Percentiles rank a stretch among this genome's conserved stretches.
Conservation (phyloP, 805 yeast species). For the Cyberlindnera mycetangii region DNA sequence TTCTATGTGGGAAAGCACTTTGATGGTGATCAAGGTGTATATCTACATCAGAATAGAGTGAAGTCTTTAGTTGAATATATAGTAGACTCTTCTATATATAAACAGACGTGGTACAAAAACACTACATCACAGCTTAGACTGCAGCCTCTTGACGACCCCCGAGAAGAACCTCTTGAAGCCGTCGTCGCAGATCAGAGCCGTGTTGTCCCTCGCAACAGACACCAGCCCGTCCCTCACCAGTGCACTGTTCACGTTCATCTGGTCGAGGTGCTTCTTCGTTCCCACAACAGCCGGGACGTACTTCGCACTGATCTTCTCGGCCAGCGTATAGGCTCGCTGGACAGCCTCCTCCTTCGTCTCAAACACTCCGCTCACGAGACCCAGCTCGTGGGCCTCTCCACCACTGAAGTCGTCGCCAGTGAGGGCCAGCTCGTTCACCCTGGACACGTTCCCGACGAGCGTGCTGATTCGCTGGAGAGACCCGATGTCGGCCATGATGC, state of each 20-base stretch:
- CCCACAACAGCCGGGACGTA: conserved; percentile 63
- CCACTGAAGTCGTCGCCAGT: conserved; percentile 58
- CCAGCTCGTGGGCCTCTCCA: conserved; percentile 52
- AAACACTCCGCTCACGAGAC: conserved; percentile 49
- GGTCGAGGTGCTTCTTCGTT: conserved; percentile 54
- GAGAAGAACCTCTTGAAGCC: conserved; percentile 14
- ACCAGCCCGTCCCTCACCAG: conserved; percentile 44
- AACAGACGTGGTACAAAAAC: background rate
- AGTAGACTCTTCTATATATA: too few relatives aligned
- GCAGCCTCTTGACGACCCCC: conserved; percentile 4
- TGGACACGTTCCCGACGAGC: conserved; percentile 51
- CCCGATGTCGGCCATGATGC: conserved; percentile 79
- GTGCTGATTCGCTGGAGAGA: conserved; percentile 64
- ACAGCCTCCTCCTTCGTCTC: conserved; percentile 49
- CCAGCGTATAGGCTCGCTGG: conserved; percentile 44
- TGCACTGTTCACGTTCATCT: conserved; percentile 34
- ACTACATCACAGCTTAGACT: conserved; percentile 5
- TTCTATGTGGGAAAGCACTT: too few relatives aligned
- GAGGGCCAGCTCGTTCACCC: conserved; percentile 56
- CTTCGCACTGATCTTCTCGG: conserved; percentile 42
- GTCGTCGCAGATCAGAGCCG: conserved; percentile 24
- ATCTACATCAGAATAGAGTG: too few relatives aligned
- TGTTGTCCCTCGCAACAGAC: conserved; percentile 53
- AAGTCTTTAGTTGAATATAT: too few relatives aligned
- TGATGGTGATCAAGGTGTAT: too few relatives aligned